Evolutionary conservation across 2,329 filamentous ascomycete genomes (phyloP), one percentile per base, ranked within the genome.

Genomic region (Exophiala spinifera): DNA sequence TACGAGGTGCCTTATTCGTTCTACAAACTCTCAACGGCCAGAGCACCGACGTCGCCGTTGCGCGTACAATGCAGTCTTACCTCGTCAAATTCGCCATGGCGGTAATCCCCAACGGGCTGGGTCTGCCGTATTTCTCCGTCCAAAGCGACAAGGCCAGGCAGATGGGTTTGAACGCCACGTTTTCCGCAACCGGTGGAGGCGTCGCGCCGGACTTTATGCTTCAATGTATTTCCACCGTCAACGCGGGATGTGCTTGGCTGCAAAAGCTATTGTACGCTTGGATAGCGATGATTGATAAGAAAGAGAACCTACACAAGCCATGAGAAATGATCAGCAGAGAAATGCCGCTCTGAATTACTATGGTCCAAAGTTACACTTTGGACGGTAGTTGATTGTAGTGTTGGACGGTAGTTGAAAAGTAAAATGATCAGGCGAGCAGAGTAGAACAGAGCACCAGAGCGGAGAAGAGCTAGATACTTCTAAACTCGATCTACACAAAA

Each of bases 1-100:
- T 64, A 72, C 36, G 80, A 83, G 57, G 59, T 80, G 2, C 48
- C 70, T 0, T 81, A 79, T 59, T 81, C 78, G 1, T 82, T 76
- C 67, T 83, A 74, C 63, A 70, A n/a, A n/a, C n/a, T n/a, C n/a
- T n/a, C n/a, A n/a, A 72, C 23, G 65, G 63, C 23, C 65, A 62
- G 0, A 6, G 6, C n/a, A 39, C 36, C n/a, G 17, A 39, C 36
- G 4, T 39, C 36, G 73, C 71, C 1, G 63, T 71, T 8, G 71
- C 70, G 3, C 44, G 63, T 25, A 64, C 62, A 2, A 63, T 73
- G 51, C 71, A 74, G 63, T 64, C 67, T 31, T 72, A 68, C 46
- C 65, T 73, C 48, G 69, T 66, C 4, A 68, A 66, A 37, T 74
- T 73, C 46, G 66, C 60, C 3, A 59, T 63, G 42, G 66, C 59